Percentiles rank a stretch among this genome's conserved stretches.
These are phyloP conservation scores for Suhomyces panamericanus DNA, from an alignment of 1,139 yeast genomes.

Conservation along the genomic window DNA sequence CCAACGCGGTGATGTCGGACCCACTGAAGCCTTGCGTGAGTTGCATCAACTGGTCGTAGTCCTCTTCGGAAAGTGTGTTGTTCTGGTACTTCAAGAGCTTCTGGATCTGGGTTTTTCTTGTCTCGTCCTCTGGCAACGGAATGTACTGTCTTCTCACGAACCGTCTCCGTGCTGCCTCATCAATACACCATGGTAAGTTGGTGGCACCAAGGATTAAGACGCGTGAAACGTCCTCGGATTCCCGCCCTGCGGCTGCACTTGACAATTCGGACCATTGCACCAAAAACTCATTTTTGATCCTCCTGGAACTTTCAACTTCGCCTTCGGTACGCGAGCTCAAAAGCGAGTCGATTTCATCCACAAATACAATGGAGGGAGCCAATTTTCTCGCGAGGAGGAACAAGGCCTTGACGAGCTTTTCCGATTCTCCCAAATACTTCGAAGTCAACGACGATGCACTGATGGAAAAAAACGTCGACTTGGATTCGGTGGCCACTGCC, in stretches of 20 bases:
- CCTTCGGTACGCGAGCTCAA: constrained; percentile 83
- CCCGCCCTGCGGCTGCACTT: constrained; percentile 65
- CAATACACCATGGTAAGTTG: constrained; percentile 96
- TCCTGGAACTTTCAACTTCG: constrained; percentile 86
- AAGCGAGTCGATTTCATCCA: constrained; percentile 93
- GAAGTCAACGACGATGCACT: constrained; percentile 92
- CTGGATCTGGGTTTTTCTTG: constrained; percentile 69
- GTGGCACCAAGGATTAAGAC: constrained; percentile 95
- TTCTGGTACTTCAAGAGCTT: constrained; percentile 76
- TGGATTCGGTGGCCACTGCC: constrained; percentile 96
- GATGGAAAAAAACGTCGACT: constrained; percentile 89
- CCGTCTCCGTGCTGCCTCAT: constrained; percentile 95
- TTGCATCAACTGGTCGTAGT: constrained; percentile 58
- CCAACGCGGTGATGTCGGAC: constrained; percentile 90
- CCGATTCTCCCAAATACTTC: constrained; percentile 91
- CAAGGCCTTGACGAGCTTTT: constrained; percentile 86
- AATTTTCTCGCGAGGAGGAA: constrained; percentile 81
- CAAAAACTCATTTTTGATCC: constrained; percentile 91
- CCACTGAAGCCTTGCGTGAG: constrained; percentile 87
- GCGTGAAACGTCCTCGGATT: constrained; percentile 44
- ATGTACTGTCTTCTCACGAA: constrained; percentile 92
- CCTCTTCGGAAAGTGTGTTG: constrained; percentile 65
- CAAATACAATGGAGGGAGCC: constrained; percentile 92
- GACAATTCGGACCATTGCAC: constrained; percentile 96
- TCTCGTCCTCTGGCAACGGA: constrained; percentile 88